Evolutionary conservation across 441 rosid genomes (phyloP), one percentile per base, ranked within the genome.

Genomic region (Isatis lusitanica): DNA sequence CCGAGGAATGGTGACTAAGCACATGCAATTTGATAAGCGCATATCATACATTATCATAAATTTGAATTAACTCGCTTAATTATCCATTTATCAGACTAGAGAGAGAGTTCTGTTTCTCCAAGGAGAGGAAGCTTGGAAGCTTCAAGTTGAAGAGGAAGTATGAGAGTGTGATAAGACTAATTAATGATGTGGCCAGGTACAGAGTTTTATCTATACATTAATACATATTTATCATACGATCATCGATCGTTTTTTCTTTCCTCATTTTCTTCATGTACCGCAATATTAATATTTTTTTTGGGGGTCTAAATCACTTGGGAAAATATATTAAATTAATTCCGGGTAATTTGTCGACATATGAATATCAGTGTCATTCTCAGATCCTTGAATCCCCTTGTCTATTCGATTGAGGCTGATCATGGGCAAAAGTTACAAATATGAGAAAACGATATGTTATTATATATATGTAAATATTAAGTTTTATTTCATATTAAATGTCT

Each of bases 81-180:
- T n/a, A n/a, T 55, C 44, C 13, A 48, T 55, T 13, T 17, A 18
- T 56, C 71, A 76, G 79, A 63, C 36, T 76, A 69, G 53, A 47
- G 70, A 63, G 60, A 39, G 17, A 56, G 3, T 33, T 10, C 43
- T 47, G 35, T 38, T 39, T 24, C 26, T 10, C 28, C 16, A 61
- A 42, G 42, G 78, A 43, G 74, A 10, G 51, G 55, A 13, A 57
- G 35, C 26, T 40, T 35, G 31, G 39, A 31, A 74, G 57, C 31
- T 68, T 46, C 15, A 24, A 52, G 55, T 35, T 46, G 17, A 61
- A 43, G 74, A 67, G 6, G 58, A 53, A 74, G 55, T 30, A 17
- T 47, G 68, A 42, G 74, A 42, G 48, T 42, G 47, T 51, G 40
- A 47, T 56, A 58, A 26, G 38, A 68, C 42, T 69, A 46, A 68